These are phyloP conservation scores for Globisporangium irregulare DNA, from an alignment of 352 stramenopile genomes.

Conservation along the genomic window DNA sequence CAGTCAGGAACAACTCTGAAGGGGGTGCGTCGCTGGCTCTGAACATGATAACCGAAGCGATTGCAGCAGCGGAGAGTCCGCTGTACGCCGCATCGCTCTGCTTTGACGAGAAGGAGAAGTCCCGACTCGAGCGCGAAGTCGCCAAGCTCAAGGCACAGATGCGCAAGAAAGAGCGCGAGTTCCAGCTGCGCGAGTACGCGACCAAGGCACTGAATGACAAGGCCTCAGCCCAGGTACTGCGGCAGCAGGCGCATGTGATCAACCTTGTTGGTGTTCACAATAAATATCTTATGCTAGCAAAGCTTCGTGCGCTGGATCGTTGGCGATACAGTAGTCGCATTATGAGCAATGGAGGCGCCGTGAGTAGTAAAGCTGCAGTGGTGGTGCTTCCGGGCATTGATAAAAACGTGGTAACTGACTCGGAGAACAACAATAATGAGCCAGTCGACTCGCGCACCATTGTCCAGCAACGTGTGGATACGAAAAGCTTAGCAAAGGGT, in stretches of 20 bases:
- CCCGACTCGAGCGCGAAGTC: conserved; percentile 34
- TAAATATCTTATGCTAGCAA: conserved; percentile 21
- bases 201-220: conserved; percentile 17
- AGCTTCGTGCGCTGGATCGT: conserved; percentile 27
- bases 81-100: conserved; percentile 19
- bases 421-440: conserved; percentile 5
- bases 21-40: neutral
- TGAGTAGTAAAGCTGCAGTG: neutral
- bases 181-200: conserved; percentile 20
- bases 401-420: conserved; percentile 13
- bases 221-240: conserved; percentile 8
- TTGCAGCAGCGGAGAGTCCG: neutral
- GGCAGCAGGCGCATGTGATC: conserved; percentile 28
- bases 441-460: neutral
- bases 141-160: conserved; percentile 33
- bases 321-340: conserved; percentile 25
- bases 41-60: neutral
- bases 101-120: conserved; percentile 35
- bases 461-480: neutral
- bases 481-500: neutral
- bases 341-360: neutral
- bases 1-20: neutral
- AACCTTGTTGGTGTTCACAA: conserved; percentile 35
- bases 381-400: neutral
- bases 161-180: conserved; percentile 34